phyloP scores from a whole-genome alignment of 352 stramenopile species.

The Phytophthora lateralis region DNA sequence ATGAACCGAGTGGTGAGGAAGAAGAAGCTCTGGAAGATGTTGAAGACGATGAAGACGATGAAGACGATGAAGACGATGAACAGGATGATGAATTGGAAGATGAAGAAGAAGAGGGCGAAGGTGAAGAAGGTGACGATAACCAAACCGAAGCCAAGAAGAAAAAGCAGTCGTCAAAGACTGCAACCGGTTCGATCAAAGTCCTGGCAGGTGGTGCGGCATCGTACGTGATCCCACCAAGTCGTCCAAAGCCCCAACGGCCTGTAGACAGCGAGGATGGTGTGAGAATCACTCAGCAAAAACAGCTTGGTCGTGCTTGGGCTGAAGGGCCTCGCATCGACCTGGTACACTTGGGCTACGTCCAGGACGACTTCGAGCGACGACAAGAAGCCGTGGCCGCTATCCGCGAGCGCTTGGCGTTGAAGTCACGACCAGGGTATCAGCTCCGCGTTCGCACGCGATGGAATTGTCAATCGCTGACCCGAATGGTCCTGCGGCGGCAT shows the following conservation, averaged over 20 bases:
- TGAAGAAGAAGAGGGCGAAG: slow-evolving; percentile 25
- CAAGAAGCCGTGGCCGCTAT: slow-evolving; percentile 62
- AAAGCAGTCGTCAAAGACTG: slow-evolving; percentile 18
- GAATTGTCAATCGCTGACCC: slow-evolving; percentile 48
- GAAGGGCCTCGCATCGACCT: slow-evolving; percentile 69
- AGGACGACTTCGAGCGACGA: slow-evolving; percentile 65
- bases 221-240: slow-evolving; percentile 28
- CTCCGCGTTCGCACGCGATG: slow-evolving; percentile 60
- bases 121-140: slow-evolving; percentile 27
- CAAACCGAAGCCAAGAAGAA: slow-evolving; percentile 8
- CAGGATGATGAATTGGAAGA: slow-evolving; percentile 30
- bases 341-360: slow-evolving; percentile 71
- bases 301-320: slow-evolving; percentile 62
- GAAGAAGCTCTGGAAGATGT: slow-evolving; percentile 28
- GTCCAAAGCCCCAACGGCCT: slow-evolving; percentile 34
- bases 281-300: slow-evolving; percentile 62
- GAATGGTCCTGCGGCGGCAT: slow-evolving; percentile 62
- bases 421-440: slow-evolving; percentile 67
- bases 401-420: slow-evolving; percentile 59
- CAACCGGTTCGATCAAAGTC: slow-evolving; percentile 29
- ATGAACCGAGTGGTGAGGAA: slow-evolving; percentile 25
- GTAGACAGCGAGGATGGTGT: slow-evolving; percentile 27
- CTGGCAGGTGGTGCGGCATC: slow-evolving; percentile 28
- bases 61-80: slow-evolving; percentile 26
- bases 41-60: slow-evolving; percentile 16